Conservation (phyloP, 257 asterid genomes). For the Penstemon eatonii region DNA sequence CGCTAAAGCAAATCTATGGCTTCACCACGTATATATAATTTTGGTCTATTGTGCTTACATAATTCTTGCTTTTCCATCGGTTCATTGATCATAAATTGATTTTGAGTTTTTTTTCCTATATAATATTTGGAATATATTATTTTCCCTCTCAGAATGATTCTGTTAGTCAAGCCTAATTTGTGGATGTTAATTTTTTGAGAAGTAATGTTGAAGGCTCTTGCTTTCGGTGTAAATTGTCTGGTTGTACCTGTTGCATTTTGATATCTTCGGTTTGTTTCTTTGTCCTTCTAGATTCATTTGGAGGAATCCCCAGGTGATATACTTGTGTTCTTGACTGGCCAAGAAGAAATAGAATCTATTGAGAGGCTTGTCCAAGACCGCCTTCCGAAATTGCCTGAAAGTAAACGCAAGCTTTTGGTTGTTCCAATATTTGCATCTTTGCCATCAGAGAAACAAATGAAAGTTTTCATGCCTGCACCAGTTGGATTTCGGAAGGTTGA, state of each 20-base stretch:
- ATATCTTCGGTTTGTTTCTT: slow-evolving; percentile 8
- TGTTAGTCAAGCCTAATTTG: not conserved
- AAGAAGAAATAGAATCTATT: slow-evolving; percentile 95
- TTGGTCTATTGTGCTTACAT: not conserved
- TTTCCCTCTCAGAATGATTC: not conserved
- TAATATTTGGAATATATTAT: not conserved
- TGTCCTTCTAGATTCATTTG: slow-evolving; percentile 69
- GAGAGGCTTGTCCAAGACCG: slow-evolving; percentile 83
- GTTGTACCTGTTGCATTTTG: slow-evolving; percentile 15
- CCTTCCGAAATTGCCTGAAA: slow-evolving; percentile 70
- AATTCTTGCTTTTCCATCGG: slow-evolving; percentile 3
- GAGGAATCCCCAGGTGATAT: slow-evolving; percentile 91
- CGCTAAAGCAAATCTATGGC: slow-evolving; percentile 5
- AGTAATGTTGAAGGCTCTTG: not conserved
- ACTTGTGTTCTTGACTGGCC: slow-evolving; percentile 97
- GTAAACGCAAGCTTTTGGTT: slow-evolving; percentile 61
- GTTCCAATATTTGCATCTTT: slow-evolving; percentile 90
- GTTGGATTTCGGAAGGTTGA: slow-evolving; percentile 88
- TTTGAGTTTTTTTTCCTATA: not conserved
- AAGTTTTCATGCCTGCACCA: slow-evolving; percentile 78
- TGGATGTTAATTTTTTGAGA: too few relatives aligned
- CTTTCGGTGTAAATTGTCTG: slow-evolving; percentile 14
- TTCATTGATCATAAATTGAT: not conserved
- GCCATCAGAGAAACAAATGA: slow-evolving; percentile 96
- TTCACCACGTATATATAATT: not conserved